Base-by-base conservation (phyloP, 345 rosid species). In the Psidium friedrichsthalianum region DNA sequence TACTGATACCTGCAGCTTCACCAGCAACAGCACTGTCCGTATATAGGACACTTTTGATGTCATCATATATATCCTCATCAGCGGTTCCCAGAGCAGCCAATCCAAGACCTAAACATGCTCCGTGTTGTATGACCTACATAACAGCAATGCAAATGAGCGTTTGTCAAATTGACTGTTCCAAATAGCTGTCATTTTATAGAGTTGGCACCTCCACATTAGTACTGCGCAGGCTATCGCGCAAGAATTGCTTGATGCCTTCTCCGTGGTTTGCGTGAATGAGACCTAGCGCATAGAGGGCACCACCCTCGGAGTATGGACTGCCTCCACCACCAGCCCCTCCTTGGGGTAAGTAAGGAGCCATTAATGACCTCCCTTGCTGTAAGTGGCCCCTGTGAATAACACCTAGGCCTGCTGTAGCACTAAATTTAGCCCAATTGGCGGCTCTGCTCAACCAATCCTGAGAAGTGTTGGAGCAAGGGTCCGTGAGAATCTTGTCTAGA, bases 401-500 rank as follows among this genome's bases (percentile, higher is more conserved):
- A 91, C 99, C 99, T 87, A 98, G 93, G 74, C 99, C 99, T 2
- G 99, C 99, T 24, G 98, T 98, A 29, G 99, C 99, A 93, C 98
- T 98, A 90, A 98, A 98, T 90, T 96, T 98, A 51, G 99, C 99
- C 99, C 99, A 98, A 86, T 98, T 98, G 86, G 99, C 96, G 57
- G 99, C 99, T 90, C 99, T 95, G 91, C 99, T 95, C 91, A 98
- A 88, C 99, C 99, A 98, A 87, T 98, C 99, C 99, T 98, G 94
- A 87, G 85, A 86, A 29, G 84, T 52, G 42, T 82, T 82, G 47
- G 4, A 40, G 24, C 47, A 32, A 36, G 40, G 47, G 47, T 36
- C 47, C 42, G 8, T 21, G 59, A 47, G 83, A 51, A 83, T 42
- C 32, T 47, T 52, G 20, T 64, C 44, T 54, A 76, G 58, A 56